Conservation (phyloP, 768 basidiomycete species). For the Hebeloma cylindrosporum region DNA sequence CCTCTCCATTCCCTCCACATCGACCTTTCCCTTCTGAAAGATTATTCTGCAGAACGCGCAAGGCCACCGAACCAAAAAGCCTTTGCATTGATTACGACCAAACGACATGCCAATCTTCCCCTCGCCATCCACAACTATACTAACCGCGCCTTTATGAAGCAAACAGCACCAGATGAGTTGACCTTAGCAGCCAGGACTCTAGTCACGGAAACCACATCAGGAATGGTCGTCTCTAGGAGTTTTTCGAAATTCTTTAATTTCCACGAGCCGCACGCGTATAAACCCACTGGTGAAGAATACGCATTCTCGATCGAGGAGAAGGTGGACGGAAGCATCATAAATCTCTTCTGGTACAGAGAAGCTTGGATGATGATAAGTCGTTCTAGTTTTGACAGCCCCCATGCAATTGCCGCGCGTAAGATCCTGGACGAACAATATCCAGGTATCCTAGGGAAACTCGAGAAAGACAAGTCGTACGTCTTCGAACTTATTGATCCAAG, state of each 20-base stretch:
- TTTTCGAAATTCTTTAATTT: slow-evolving; percentile 28
- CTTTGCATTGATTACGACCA: slow-evolving; percentile 20
- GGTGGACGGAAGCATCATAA: slow-evolving; percentile 27
- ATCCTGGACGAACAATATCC: slow-evolving; percentile 22
- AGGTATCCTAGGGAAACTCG: slow-evolving; percentile 15
- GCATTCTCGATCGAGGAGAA: slow-evolving; percentile 25
- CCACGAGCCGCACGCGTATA: slow-evolving; percentile 23
- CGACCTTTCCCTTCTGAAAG: slow-evolving; percentile 2
- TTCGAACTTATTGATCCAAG: slow-evolving; percentile 25
- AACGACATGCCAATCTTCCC: slow-evolving; percentile 21
- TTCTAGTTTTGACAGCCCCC: slow-evolving; percentile 20
- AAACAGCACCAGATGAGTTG: slow-evolving; percentile 16
- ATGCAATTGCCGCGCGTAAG: slow-evolving; percentile 17
- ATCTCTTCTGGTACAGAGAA: slow-evolving; percentile 19
- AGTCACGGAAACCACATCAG: slow-evolving; percentile 19
- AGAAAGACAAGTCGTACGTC: slow-evolving; percentile 23
- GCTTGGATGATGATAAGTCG: slow-evolving; percentile 20
- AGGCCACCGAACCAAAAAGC: slow-evolving; percentile 4
- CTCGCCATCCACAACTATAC: slow-evolving; percentile 25
- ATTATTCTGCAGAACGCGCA: not conserved
- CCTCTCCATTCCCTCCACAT: too few relatives aligned
- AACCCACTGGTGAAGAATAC: slow-evolving; percentile 22
- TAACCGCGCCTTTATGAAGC: slow-evolving; percentile 14
- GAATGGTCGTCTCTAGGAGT: slow-evolving; percentile 23
- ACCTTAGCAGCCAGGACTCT: slow-evolving; percentile 21